Base-by-base conservation (phyloP, 78 protist genomes). In the Polysphondylium violaceum region DNA sequence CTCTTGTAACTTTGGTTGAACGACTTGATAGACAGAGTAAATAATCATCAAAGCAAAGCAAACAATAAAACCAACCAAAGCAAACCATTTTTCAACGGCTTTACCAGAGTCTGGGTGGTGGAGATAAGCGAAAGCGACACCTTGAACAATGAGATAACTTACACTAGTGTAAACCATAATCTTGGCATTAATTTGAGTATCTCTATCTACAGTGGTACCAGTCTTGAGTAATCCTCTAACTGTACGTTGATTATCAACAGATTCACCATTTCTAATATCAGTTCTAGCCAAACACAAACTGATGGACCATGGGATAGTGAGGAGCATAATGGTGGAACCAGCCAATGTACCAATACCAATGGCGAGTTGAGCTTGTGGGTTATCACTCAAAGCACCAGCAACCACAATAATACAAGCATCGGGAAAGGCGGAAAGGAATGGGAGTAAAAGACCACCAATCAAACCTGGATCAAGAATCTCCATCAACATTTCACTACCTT, bases 301-400 rank as follows among this genome's bases (percentile, higher is more conserved):
- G 3, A 72, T 64, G 11, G 71, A 21, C 94, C 96, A 97, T 65
- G 99, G 98, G 5, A 97, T n/a, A 16, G 99, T 96, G 21, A 97
- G 88, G 38, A 97, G 74, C 98, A 97, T 95, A 64, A 97, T 60
- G 0, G 98, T 96, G 6, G 87, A 55, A 25, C 99, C 99, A 0
- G 99, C 99, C 25, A 97, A 92, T 35, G 98, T 93, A 31, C 98
- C 98, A 1, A 97, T 91, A 44, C 98, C 98, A 21, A 97, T 95
- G 1, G 83, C 1, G 38, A 97, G 59, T 71, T 95, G 79, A 40
- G 93, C 29, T 77, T 97, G 98, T 17, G 97, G 96, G 25, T 96
- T 56, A 3, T 44, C n/a, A 21, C 94, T 74, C 16, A 76, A 58
- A 23, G 93, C 85, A 60, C 98, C 97, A 27, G 96, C 85, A 12